Evolutionary conservation across 257 asterid genomes (phyloP).

Genomic region (Thymus quinquecostatus): DNA sequence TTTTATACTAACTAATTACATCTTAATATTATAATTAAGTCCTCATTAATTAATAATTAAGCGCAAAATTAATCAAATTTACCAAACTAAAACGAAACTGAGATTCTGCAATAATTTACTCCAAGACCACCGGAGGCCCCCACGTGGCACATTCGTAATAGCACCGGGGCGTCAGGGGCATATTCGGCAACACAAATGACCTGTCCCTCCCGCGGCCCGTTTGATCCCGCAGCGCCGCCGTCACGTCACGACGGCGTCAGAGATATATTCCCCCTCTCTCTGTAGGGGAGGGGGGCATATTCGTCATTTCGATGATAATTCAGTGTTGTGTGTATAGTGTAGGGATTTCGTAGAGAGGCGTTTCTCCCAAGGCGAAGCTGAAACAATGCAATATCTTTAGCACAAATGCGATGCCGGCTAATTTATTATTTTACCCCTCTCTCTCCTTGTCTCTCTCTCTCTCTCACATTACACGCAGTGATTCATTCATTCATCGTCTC

Average conservation of each 20-base stretch:
- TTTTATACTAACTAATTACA: no score
- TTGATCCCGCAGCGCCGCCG: conserved; percentile 31
- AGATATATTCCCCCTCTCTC: conserved; percentile 23
- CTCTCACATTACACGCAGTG: conserved; percentile 27
- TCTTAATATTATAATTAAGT: neutral
- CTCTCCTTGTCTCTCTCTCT: conserved; percentile 28
- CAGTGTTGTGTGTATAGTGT: neutral
- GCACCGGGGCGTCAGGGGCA: neutral
- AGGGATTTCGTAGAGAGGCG: conserved; percentile 15
- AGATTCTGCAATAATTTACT: conserved; percentile 25
- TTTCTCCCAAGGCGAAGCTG: conserved; percentile 37
- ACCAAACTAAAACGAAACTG: conserved; percentile 21
- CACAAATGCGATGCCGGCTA: conserved; percentile 38
- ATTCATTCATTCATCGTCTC: neutral
- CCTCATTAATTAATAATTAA: conserved; percentile 9
- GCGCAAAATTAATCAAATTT: conserved; percentile 20
- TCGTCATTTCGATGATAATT: conserved; percentile 34
- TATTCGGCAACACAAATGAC: neutral
- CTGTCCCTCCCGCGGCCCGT: conserved; percentile 14
- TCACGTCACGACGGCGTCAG: conserved; percentile 36
- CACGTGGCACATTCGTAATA: conserved; percentile 26
- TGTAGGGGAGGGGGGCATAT: conserved; percentile 33
- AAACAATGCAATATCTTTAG: conserved; percentile 26
- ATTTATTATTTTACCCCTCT: conserved; percentile 5
- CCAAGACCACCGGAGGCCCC: conserved; percentile 12